These are phyloP conservation scores for Boletus rex-veris DNA, from an alignment of 768 basidiomycete genomes.

Conservation along the genomic window DNA sequence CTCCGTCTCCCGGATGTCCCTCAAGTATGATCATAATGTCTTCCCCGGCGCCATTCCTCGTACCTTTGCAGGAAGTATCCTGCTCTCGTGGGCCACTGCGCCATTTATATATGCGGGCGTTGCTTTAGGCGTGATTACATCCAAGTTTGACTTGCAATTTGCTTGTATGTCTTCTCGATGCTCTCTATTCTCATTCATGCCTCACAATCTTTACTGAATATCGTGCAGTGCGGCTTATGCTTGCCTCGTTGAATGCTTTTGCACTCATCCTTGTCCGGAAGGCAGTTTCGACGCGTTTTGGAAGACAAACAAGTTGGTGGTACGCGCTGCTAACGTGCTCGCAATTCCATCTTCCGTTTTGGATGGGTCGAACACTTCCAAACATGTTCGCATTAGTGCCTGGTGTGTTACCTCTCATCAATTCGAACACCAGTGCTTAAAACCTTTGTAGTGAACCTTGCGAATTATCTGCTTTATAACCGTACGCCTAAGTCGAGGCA, in stretches of 20 bases:
- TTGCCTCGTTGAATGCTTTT: conserved; percentile 63
- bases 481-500: conserved; percentile 36
- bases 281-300: conserved; percentile 63
- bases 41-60: conserved; percentile 90
- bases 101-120: conserved; percentile 46
- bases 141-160: conserved; percentile 70
- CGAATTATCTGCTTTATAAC: conserved; percentile 46
- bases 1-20: background rate
- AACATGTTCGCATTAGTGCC: conserved; percentile 89
- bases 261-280: conserved; percentile 62
- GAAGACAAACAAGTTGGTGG: conserved; percentile 48
- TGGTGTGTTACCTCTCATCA: conserved; percentile 44
- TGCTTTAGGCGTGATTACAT: conserved; percentile 40
- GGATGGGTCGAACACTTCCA: conserved; percentile 90
- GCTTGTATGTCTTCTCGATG: conserved; percentile 44
- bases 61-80: conserved; percentile 75
- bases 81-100: conserved; percentile 56
- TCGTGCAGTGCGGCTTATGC: conserved; percentile 62
- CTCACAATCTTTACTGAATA: background rate
- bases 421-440: background rate
- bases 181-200: background rate
- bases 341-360: conserved; percentile 91
- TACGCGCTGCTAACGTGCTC: conserved; percentile 70
- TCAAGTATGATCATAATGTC: conserved; percentile 83
- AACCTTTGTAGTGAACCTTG: conserved; percentile 46